phyloP scores from a whole-genome alignment of 1,284 basidiomycete species.

The Crepidotus sp. region DNA sequence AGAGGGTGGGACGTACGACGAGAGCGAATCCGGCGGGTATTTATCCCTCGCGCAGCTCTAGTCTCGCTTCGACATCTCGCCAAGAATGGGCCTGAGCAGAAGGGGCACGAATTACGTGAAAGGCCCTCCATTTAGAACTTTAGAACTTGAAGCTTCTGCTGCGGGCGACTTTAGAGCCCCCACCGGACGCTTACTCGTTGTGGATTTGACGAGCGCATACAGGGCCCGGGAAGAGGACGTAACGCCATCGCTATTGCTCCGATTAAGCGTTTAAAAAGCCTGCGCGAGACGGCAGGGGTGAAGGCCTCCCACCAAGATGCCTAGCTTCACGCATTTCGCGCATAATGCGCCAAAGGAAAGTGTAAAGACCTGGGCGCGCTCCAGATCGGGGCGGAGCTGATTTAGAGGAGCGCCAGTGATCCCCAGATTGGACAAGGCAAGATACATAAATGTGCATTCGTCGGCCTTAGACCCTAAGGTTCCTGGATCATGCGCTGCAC shows the following conservation, averaged over 20 bases:
- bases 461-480: background rate
- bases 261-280: constrained; percentile 8
- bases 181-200: background rate
- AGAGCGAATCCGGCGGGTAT: background rate
- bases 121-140: constrained; percentile 4
- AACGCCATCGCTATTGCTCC: constrained; percentile 2
- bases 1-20: background rate
- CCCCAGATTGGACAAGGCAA: background rate
- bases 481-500: background rate
- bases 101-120: constrained; percentile 6
- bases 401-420: background rate
- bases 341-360: background rate
- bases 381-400: background rate
- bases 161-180: background rate
- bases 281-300: background rate
- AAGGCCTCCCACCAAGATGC: background rate
- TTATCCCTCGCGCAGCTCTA: constrained; percentile 7
- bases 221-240: constrained; percentile 1
- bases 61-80: constrained; percentile 9
- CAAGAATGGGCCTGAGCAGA: constrained; percentile 1
- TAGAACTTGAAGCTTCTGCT: background rate
- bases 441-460: background rate
- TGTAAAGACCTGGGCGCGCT: background rate
- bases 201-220: background rate
- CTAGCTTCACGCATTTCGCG: constrained; percentile 12